Evolutionary conservation across 768 basidiomycete species (phyloP), one percentile per base, ranked within the genome.

Genomic region (Boletus rubescentipes): DNA sequence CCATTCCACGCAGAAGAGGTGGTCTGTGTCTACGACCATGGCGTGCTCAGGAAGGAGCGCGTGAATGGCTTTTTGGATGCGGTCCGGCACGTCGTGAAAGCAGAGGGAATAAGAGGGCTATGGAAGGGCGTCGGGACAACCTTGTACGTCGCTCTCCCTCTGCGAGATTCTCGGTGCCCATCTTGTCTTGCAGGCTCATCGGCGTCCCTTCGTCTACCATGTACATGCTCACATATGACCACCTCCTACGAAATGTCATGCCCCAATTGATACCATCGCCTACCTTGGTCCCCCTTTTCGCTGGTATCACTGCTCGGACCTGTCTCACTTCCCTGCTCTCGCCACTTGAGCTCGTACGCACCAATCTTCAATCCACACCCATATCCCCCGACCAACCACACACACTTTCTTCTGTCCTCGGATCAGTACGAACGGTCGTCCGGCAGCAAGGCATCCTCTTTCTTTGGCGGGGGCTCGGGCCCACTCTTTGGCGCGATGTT

Each of bases 51-150:
- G 59, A 79, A 80, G 2, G 87, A 90, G 70, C 79, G 85, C 39
- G 87, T 93, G 46, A 85, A 79, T 41, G 94, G 96, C 11, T 95
- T 97, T 68, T 80, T 82, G 66, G 91, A 93, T 67, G 92, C 93
- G 4, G 77, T 96, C 8, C 75, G 79, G 34, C 87, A 89, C 67
- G 91, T 97, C 35, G 82, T 82, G 77, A 78, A 80, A 61, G 86
- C 83, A 43, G 93, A 94, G 70, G 96, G 97, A 11, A 58, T 87
- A 2, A 76, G 82, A 42, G 95, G 94, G 0, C 73, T 99, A 2
- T 99, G 97, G 97, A 95, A 98, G 68, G 97, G 97, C 46, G 89
- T 82, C 2, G 94, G 93, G 9, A 97, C 95, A 4, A 82, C 93
- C 26, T 68, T 98, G 91, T 94, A 65, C 73, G 91, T 46, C 36